Conservation (phyloP, 2,329 filamentous ascomycete species). For the Colletotrichum lentis region DNA sequence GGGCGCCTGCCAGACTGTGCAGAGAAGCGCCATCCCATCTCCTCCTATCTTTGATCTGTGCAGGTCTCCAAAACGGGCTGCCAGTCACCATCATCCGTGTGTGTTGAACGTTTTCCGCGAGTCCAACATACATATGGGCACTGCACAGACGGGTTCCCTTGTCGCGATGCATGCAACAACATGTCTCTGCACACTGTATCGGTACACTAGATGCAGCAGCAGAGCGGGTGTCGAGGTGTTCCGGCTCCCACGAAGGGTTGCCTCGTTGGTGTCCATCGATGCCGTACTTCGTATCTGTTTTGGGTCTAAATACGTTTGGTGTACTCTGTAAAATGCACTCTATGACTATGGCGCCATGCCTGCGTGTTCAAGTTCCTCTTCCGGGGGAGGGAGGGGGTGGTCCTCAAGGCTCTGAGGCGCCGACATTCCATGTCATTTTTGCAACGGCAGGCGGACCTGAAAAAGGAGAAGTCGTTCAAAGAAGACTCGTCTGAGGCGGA, state of each 20-base stretch:
- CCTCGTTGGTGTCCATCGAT: slow-evolving; percentile 14
- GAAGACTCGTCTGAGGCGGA: slow-evolving; percentile 33
- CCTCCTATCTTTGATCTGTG: not conserved
- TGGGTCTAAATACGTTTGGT: not conserved
- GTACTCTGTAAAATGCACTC: not conserved
- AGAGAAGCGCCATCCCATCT: slow-evolving; percentile 1
- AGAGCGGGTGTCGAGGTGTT: too few species aligned
- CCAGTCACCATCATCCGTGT: slow-evolving; percentile 17
- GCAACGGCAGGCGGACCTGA: not conserved
- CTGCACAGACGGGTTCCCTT: slow-evolving; percentile 22
- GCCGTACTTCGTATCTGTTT: slow-evolving; percentile 10
- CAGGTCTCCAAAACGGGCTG: not conserved
- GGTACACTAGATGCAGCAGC: not conserved
- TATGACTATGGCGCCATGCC: slow-evolving; percentile 17
- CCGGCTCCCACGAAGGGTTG: slow-evolving; percentile 15
- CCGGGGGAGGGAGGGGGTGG: not conserved
- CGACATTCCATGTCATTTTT: slow-evolving; percentile 6
- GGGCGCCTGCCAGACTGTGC: not conserved
- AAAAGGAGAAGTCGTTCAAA: slow-evolving; percentile 35
- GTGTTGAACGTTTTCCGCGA: not conserved
- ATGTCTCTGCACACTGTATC: not conserved
- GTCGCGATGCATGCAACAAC: slow-evolving; percentile 18
- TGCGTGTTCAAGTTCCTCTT: not conserved
- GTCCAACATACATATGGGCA: not conserved
- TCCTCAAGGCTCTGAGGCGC: not conserved